Conservation (phyloP, 2,329 filamentous ascomycete genomes). For the Acarospora socialis region DNA sequence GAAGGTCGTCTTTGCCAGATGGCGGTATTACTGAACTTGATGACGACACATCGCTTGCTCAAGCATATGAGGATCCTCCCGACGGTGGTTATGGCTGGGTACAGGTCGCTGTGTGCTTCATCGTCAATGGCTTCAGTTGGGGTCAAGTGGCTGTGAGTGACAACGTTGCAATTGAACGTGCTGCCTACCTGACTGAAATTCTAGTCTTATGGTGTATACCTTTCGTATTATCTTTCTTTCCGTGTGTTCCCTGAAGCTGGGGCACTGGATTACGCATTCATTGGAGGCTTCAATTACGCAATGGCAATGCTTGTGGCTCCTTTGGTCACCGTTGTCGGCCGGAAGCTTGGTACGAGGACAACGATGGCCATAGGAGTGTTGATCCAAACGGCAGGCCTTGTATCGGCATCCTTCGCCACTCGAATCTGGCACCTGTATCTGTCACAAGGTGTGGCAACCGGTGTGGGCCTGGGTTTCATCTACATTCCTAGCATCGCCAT, state of each 20-base stretch:
- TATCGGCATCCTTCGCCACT: conserved; percentile 18
- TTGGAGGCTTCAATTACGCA: conserved; percentile 19
- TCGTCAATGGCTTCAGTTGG: conserved; percentile 23
- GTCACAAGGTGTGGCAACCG: conserved; percentile 33
- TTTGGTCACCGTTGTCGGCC: conserved; percentile 15
- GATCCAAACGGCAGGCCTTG: conserved; percentile 12
- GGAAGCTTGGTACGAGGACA: conserved; percentile 11
- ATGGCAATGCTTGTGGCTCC: conserved; percentile 18
- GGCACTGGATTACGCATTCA: conserved; percentile 20
- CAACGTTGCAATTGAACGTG: neutral
- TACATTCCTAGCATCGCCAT: conserved; percentile 21
- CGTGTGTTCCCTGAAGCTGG: conserved; percentile 14
- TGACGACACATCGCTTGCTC: too few relatives aligned
- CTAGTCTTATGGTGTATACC: conserved; percentile 12
- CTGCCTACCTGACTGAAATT: neutral
- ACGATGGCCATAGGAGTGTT: conserved; percentile 14
- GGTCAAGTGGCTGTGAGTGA: conserved; percentile 17
- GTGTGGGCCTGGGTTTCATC: conserved; percentile 28
- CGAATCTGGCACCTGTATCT: conserved; percentile 32
- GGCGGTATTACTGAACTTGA: too few relatives aligned
- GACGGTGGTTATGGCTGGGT: conserved; percentile 24
- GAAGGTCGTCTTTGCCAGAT: too few relatives aligned
- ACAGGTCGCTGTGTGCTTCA: conserved; percentile 15
- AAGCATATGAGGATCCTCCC: conserved; percentile 8
- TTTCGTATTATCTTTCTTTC: conserved; percentile 9